A percentile compares a stretch with the other conserved stretches of the same genome.
Conservation (phyloP, 2,329 filamentous ascomycete genomes). For the Colletotrichum chrysophilum region DNA sequence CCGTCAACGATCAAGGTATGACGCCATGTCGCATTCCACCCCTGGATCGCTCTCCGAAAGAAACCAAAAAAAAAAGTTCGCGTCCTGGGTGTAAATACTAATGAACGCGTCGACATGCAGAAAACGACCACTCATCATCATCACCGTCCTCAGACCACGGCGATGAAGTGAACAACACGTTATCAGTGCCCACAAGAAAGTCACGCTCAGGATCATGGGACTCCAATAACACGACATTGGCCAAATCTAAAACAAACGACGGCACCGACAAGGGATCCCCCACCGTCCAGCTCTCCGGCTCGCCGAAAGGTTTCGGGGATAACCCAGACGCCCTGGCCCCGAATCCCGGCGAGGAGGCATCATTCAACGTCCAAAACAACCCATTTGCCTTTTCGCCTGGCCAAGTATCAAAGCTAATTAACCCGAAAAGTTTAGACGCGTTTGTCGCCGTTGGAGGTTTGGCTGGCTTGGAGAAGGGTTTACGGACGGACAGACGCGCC, state of each 20-base stretch:
- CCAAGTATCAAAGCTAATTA: slow-evolving; percentile 59
- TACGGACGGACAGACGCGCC: slow-evolving; percentile 51
- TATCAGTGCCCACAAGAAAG: slow-evolving; percentile 23
- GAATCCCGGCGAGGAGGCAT: slow-evolving; percentile 68
- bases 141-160: slow-evolving; percentile 11
- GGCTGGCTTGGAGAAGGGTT: slow-evolving; percentile 54
- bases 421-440: slow-evolving; percentile 52
- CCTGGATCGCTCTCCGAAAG: not conserved
- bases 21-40: not conserved
- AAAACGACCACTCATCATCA: slow-evolving; percentile 1
- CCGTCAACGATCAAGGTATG: slow-evolving; percentile 23
- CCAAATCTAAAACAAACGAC: slow-evolving; percentile 17
- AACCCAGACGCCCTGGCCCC: slow-evolving; percentile 26
- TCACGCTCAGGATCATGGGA: slow-evolving; percentile 22
- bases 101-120: not conserved
- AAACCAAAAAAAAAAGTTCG: not conserved
- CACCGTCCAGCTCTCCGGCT: not conserved
- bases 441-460: slow-evolving; percentile 59
- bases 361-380: slow-evolving; percentile 70
- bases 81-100: not conserved
- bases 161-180: slow-evolving; percentile 20
- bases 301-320: slow-evolving; percentile 25
- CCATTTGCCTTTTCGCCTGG: slow-evolving; percentile 60
- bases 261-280: slow-evolving; percentile 15
- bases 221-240: slow-evolving; percentile 19